These are phyloP conservation scores for Hypoxylon lenormandii DNA, from an alignment of 495 filamentous ascomycete species.

Conservation along the genomic window DNA sequence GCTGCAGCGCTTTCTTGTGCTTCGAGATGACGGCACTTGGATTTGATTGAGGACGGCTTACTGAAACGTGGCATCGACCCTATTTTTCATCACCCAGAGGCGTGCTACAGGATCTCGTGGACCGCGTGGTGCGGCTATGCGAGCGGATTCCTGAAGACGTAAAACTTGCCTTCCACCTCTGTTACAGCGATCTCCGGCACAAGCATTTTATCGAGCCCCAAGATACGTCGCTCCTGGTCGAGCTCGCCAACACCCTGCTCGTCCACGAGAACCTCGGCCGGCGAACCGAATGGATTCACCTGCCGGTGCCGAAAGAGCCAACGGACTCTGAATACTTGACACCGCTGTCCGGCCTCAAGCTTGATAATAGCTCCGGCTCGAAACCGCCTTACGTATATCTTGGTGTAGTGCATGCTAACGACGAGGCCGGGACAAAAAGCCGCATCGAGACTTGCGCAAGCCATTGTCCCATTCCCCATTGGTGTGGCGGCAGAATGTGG, in stretches of 20 bases:
- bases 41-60: slow-evolving; percentile 25
- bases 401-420: slow-evolving; percentile 58
- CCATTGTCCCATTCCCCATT: slow-evolving; percentile 46
- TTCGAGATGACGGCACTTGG: slow-evolving; percentile 56
- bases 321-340: slow-evolving; percentile 39
- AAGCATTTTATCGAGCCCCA: slow-evolving; percentile 59
- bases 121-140: slow-evolving; percentile 48
- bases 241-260: slow-evolving; percentile 50
- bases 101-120: slow-evolving; percentile 54
- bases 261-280: slow-evolving; percentile 28
- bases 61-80: slow-evolving; percentile 21
- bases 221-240: slow-evolving; percentile 48
- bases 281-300: slow-evolving; percentile 58
- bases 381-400: slow-evolving; percentile 49
- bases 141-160: slow-evolving; percentile 53
- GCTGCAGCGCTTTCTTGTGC: slow-evolving; percentile 46
- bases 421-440: slow-evolving; percentile 55
- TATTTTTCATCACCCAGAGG: slow-evolving; percentile 51
- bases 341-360: slow-evolving; percentile 50
- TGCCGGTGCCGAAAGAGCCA: slow-evolving; percentile 57
- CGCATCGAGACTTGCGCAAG: slow-evolving; percentile 54
- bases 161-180: slow-evolving; percentile 59
- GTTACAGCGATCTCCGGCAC: slow-evolving; percentile 61
- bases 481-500: slow-evolving; percentile 62
- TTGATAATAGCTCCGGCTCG: slow-evolving; percentile 40